phyloP scores from a whole-genome alignment of 208 protist genomes.

The Angomonas deanei region DNA sequence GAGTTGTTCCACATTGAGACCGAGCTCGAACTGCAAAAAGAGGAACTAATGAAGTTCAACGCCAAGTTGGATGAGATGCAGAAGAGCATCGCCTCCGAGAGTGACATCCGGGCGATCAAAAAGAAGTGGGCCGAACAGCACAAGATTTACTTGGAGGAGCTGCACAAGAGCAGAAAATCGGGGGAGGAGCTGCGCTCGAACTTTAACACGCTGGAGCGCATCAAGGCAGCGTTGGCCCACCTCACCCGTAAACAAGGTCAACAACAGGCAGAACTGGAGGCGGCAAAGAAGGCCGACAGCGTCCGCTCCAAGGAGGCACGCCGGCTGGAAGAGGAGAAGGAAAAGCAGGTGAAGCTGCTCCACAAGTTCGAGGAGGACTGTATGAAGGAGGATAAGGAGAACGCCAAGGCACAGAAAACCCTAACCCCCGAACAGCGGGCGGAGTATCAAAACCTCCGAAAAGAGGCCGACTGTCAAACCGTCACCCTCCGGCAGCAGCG shows the following conservation, averaged over 20 bases:
- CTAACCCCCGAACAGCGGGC: conserved; percentile 49
- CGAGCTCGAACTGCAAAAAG: conserved; percentile 63
- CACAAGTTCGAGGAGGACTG: conserved; percentile 52
- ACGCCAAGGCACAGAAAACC: conserved; percentile 11
- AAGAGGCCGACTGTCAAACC: conserved; percentile 80
- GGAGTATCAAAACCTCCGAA: conserved; percentile 76
- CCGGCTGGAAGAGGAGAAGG: conserved; percentile 55
- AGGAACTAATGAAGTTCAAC: conserved; percentile 46
- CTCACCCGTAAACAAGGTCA: conserved; percentile 60
- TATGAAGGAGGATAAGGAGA: conserved; percentile 45
- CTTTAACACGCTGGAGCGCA: conserved; percentile 57
- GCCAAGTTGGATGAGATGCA: conserved; percentile 56
- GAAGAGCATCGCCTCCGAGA: conserved; percentile 57
- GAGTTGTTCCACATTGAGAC: conserved; percentile 90
- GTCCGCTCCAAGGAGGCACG: conserved; percentile 51
- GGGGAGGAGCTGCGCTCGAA: conserved; percentile 61
- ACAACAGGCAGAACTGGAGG: conserved; percentile 45
- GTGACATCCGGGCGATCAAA: conserved; percentile 76
- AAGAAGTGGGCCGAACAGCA: conserved; percentile 65
- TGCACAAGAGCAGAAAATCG: conserved; percentile 53
- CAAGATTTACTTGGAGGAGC: conserved; percentile 73
- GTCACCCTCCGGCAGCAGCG: conserved; percentile 72
- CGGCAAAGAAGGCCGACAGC: conserved; percentile 38
- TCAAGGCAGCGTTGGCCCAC: conserved; percentile 55
- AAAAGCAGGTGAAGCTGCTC: conserved; percentile 61